Evolutionary conservation across 192 early-diverging fungal genomes (phyloP), one percentile per base, ranked within the genome.

Genomic region (Coemansia sp.): DNA sequence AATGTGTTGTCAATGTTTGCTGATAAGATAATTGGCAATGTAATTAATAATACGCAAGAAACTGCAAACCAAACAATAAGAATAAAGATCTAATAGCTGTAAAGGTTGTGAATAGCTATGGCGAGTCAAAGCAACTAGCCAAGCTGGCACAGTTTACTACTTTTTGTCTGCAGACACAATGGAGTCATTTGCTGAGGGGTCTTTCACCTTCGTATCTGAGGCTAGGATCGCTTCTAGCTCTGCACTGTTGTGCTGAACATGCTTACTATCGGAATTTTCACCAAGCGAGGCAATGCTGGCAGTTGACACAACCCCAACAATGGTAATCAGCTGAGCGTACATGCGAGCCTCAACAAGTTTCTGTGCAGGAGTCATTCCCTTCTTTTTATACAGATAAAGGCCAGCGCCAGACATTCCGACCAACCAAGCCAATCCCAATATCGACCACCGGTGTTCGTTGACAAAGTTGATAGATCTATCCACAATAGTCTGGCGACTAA

Each of bases 331-430:
- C 78, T 90, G 89, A 6, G 89, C 86, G 68, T 88, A 89, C 86
- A 90, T 87, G 66, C 89, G 85, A 0, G 89, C 89, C 66, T 90
- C 88, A 2, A 89, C 88, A 2, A 86, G 32, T 61, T 89, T 89
- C 64, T 90, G 88, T n/a, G 85, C 76, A 6, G 67, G 68, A 1
- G 80, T 72, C 66, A 90, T 80, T 23, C 86, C 78, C 67, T 81
- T 84, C 58, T 84, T 64, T 53, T 70, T 57, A 19, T 76, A 76
- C 51, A 84, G 30, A 51, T 81, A 71, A 30, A 67, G 61, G 0
- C 74, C 9, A 1, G 83, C 69, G 4, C 75, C 74, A 19, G 72
- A 64, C 31, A 84, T 81, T 20, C 83, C 72, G 2, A 70, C 60
- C 23, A 77, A 59, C 83, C 83, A 84, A n/a, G 83, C 81, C 51